Percentiles rank a stretch among this genome's conserved stretches.
Conservation (phyloP, 306 rosid genomes). For the Begonia masoniana region DNA sequence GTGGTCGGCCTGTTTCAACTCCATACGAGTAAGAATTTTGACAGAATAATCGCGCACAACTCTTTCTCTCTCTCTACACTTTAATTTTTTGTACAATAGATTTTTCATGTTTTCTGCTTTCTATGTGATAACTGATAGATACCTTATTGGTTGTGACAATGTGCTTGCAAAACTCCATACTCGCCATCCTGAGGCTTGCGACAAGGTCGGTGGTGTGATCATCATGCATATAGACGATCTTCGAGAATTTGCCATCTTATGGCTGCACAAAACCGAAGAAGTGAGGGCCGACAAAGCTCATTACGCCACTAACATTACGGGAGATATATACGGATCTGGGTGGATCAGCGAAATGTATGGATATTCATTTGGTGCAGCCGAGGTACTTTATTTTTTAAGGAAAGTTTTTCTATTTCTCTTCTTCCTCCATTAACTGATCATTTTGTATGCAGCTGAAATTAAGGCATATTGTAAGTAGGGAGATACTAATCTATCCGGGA, state of each 20-base stretch:
- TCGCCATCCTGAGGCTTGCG: conserved; percentile 91
- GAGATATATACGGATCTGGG: conserved; percentile 82
- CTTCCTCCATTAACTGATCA: too few species aligned
- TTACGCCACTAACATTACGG: conserved; percentile 86
- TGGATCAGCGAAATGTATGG: conserved; percentile 99
- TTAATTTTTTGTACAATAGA: conserved; percentile 4
- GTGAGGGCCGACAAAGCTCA: conserved; percentile 96
- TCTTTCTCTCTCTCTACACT: background rate
- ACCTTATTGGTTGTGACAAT: conserved; percentile 92
- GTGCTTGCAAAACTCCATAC: conserved; percentile 89
- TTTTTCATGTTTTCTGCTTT: conserved; percentile 6
- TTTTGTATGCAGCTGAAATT: conserved; percentile 53
- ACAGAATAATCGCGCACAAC: background rate
- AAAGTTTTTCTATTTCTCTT: too few species aligned
- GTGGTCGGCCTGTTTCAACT: conserved; percentile 88
- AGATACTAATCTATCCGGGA: conserved; percentile 84
- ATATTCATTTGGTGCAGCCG: conserved; percentile 96
- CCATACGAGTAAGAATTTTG: conserved; percentile 75
- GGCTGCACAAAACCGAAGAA: conserved; percentile 97
- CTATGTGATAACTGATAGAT: conserved; percentile 45
- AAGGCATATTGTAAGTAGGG: conserved; percentile 39
- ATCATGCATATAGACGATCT: conserved; percentile 96
- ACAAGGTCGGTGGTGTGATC: conserved; percentile 97
- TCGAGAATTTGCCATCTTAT: conserved; percentile 62
- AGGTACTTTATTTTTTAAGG: conserved; percentile 36